phyloP scores from a whole-genome alignment of 306 rosid genomes.

The Ochetophila trinervis region DNA sequence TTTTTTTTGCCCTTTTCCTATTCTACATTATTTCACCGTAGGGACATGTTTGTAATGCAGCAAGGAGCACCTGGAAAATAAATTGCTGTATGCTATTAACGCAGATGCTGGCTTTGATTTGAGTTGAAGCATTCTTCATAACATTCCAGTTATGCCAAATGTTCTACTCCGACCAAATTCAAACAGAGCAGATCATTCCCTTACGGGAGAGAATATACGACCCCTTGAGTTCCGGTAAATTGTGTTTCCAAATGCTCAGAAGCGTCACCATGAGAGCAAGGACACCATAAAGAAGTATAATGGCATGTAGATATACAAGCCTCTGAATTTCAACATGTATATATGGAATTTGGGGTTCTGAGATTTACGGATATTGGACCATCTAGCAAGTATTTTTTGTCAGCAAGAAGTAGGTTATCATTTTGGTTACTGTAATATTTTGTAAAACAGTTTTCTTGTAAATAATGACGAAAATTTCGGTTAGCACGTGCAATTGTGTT shows the following conservation, averaged over 20 bases:
- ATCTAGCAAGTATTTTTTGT: not conserved
- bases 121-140: slow-evolving; percentile 46
- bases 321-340: slow-evolving; percentile 34
- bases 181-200: not conserved
- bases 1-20: not conserved
- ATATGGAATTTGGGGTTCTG: slow-evolving; percentile 10
- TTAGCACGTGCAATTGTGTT: too few relatives aligned
- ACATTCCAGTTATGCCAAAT: slow-evolving; percentile 3
- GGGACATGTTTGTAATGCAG: slow-evolving; percentile 38
- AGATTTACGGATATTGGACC: not conserved
- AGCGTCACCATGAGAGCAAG: slow-evolving; percentile 20
- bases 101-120: slow-evolving; percentile 97
- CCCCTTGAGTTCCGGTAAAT: not conserved
- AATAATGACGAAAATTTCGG: too few relatives aligned
- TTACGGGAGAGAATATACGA: not conserved
- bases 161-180: not conserved
- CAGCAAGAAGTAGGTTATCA: too few relatives aligned
- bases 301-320: slow-evolving; percentile 26
- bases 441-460: too few relatives aligned
- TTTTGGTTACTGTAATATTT: too few relatives aligned
- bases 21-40: not conserved
- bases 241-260: not conserved
- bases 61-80: slow-evolving; percentile 83
- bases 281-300: not conserved
- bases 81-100: slow-evolving; percentile 83